Conservation (phyloP, 805 yeast species). For the Wickerhamiella spandovensis region DNA sequence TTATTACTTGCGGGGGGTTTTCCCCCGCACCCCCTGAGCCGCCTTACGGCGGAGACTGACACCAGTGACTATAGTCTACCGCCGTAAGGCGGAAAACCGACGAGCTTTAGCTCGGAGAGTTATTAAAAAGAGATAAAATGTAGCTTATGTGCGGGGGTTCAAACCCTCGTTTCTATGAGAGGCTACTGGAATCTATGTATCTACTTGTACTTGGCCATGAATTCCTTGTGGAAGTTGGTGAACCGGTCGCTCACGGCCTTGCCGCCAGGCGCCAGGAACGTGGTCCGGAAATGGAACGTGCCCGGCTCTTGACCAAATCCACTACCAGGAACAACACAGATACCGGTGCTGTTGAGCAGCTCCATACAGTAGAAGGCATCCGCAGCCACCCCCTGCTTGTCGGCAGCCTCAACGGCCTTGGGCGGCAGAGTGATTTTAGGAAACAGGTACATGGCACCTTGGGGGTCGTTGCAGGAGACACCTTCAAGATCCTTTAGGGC, state of each 20-base stretch:
- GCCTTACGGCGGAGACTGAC: too few relatives aligned
- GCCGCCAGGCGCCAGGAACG: constrained; percentile 86
- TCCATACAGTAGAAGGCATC: constrained; percentile 86
- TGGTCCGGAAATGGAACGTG: constrained; percentile 87
- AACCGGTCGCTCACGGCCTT: constrained; percentile 73
- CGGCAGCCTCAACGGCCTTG: constrained; percentile 50
- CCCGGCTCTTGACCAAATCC: constrained; percentile 92
- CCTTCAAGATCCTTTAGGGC: constrained; percentile 73
- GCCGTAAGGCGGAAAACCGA: too few relatives aligned
- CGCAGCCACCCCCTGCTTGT: constrained; percentile 39
- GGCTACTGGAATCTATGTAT: too few relatives aligned
- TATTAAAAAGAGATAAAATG: too few relatives aligned
- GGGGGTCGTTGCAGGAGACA: constrained; percentile 73
- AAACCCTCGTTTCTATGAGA: too few relatives aligned
- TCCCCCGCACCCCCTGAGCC: too few relatives aligned
- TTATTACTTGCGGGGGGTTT: too few relatives aligned
- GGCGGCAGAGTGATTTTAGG: constrained; percentile 60
- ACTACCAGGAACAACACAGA: constrained; percentile 94
- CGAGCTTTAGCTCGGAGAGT: too few relatives aligned
- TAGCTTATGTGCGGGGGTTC: too few relatives aligned
- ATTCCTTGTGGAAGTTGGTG: constrained; percentile 63
- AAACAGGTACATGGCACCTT: constrained; percentile 97
- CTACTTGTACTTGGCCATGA: constrained; percentile 40
- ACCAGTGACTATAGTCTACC: too few relatives aligned
- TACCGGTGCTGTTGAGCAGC: constrained; percentile 76